A percentile compares a stretch with the other conserved stretches of the same genome.
Conservation (phyloP, 176 grass and related monocot genomes). For the Oryza coarctata region DNA sequence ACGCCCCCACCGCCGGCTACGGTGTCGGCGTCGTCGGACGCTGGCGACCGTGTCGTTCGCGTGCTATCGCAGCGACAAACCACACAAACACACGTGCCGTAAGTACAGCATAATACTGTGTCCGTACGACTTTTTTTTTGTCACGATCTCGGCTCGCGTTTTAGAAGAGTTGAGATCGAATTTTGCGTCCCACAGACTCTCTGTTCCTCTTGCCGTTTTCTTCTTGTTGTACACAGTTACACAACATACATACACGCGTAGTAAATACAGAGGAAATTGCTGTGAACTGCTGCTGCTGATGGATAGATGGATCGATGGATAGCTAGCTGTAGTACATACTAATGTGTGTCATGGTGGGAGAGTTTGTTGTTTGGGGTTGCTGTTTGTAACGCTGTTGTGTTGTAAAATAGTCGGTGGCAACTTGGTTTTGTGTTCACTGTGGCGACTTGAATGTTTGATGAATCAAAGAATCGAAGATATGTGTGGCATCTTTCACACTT, state of each 20-base stretch:
- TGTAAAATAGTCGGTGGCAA: background rate
- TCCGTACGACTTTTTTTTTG: constrained; percentile 19
- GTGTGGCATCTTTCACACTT: background rate
- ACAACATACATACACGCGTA: background rate
- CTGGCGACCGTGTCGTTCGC: constrained; percentile 43
- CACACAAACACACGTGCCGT: background rate
- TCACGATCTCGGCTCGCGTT: constrained; percentile 60
- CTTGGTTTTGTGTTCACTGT: background rate
- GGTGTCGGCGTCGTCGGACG: background rate
- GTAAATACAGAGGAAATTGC: background rate
- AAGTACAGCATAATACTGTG: constrained; percentile 8
- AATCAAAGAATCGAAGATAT: background rate
- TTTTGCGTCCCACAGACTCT: background rate
- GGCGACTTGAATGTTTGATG: background rate
- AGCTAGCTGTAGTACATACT: background rate
- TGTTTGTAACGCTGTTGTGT: constrained; percentile 1
- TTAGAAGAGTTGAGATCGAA: constrained; percentile 60
- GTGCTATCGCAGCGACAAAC: constrained; percentile 38
- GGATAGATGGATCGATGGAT: background rate
- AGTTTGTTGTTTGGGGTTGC: background rate
- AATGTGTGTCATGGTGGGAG: background rate
- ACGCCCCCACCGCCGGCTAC: background rate
- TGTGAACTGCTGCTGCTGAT: background rate
- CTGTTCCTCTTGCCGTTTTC: background rate
- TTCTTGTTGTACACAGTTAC: background rate